A percentile compares a stretch with the other conserved stretches of the same genome.
phyloP scores from a whole-genome alignment of 495 filamentous ascomycete species.

The Massariosphaeria phaeospora region DNA sequence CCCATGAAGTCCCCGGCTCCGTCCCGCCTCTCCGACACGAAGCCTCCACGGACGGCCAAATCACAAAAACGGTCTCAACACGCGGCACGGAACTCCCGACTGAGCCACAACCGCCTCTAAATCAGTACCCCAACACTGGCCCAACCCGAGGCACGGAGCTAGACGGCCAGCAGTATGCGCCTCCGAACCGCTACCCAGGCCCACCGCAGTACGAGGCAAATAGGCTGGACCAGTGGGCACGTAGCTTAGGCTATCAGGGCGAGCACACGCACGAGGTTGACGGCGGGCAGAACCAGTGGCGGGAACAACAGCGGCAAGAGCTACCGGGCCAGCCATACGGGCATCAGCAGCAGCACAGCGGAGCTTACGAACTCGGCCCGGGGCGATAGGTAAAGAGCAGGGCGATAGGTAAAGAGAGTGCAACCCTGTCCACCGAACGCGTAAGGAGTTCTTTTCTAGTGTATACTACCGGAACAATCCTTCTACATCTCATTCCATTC shows the following conservation, averaged over 20 bases:
- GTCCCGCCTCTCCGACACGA: constrained; percentile 12
- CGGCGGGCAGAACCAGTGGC: constrained; percentile 3
- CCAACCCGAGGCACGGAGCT: neutral
- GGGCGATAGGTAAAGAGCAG: neutral
- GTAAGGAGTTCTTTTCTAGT: too few relatives aligned
- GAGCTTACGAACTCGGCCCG: constrained; percentile 3
- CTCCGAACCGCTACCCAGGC: neutral
- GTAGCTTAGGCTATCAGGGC: neutral
- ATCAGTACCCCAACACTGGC: neutral
- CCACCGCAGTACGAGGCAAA: neutral
- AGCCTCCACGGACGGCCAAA: constrained; percentile 1
- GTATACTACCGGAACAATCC: too few relatives aligned
- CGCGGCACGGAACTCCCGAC: constrained; percentile 7
- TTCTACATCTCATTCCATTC: too few relatives aligned
- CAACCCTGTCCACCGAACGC: too few relatives aligned
- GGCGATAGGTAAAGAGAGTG: too few relatives aligned
- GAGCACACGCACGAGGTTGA: constrained; percentile 1
- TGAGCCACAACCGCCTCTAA: neutral
- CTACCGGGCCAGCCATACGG: neutral
- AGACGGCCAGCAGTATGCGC: constrained; percentile 7
- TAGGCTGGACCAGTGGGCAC: neutral
- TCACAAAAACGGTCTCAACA: constrained; percentile 8
- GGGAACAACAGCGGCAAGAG: neutral
- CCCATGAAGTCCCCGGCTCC: constrained; percentile 10
- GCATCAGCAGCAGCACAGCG: neutral